These are phyloP conservation scores for Ceratocystis variospora DNA, from an alignment of 2,329 filamentous ascomycete genomes.

Conservation along the genomic window DNA sequence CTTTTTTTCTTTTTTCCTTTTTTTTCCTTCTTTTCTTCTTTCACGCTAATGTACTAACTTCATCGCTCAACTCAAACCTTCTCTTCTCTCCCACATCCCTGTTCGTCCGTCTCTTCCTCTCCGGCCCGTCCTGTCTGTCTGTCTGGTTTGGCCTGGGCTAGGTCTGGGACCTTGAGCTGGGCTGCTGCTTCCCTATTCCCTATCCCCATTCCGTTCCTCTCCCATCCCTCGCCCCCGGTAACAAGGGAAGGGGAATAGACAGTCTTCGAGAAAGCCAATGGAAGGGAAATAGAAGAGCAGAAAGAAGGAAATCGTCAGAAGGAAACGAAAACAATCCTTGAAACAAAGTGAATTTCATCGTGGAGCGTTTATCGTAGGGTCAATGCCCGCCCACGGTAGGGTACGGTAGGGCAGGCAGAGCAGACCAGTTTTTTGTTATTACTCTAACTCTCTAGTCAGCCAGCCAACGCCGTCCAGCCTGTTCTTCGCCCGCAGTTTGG, in stretches of 20 bases:
- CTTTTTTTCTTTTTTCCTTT: conserved; percentile 7
- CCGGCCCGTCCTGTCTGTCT: not conserved
- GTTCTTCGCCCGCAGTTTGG: not conserved
- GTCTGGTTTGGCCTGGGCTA: not conserved
- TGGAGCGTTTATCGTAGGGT: too few species aligned
- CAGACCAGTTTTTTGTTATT: too few species aligned
- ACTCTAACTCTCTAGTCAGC: not conserved
- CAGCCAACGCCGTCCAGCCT: not conserved
- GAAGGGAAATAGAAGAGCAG: not conserved
- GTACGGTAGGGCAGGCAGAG: too few species aligned
- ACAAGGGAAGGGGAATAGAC: conserved; percentile 1
- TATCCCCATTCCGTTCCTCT: too few species aligned
- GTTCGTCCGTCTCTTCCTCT: not conserved
- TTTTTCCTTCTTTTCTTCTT: not conserved
- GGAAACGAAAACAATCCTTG: not conserved
- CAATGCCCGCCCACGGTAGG: too few species aligned
- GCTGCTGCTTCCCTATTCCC: not conserved
- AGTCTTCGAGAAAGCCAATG: not conserved
- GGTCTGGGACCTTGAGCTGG: not conserved
- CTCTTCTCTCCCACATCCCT: not conserved
- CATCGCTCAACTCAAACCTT: not conserved
- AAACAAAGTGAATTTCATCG: not conserved
- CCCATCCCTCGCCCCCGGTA: not conserved
- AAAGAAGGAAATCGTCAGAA: not conserved
- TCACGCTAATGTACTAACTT: not conserved